These are phyloP conservation scores for Huiozyma sinensis DNA, from an alignment of 805 yeast genomes.

Conservation along the genomic window DNA sequence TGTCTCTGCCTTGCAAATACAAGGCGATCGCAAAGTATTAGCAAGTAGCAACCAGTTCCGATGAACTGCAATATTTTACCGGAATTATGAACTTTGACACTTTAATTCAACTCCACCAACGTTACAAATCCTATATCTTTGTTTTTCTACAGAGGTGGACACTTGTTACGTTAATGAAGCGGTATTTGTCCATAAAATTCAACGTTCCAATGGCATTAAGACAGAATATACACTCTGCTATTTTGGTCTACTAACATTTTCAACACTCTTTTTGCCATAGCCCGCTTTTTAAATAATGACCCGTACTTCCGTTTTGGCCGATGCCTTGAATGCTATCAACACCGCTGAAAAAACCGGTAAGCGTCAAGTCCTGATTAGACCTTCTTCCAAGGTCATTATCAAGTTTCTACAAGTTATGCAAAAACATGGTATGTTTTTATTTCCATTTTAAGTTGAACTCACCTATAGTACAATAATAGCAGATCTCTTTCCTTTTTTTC, in stretches of 20 bases:
- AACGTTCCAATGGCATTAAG: not conserved
- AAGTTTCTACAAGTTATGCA: constrained; percentile 94
- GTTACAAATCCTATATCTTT: not conserved
- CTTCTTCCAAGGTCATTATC: constrained; percentile 94
- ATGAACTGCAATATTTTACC: constrained; percentile 8
- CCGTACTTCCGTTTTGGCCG: constrained; percentile 96
- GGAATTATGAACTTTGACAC: constrained; percentile 10
- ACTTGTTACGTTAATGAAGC: not conserved
- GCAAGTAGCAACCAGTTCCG: constrained; percentile 3
- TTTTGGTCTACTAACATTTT: not conserved
- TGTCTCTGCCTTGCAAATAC: not conserved
- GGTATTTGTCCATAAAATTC: not conserved
- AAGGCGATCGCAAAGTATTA: no score
- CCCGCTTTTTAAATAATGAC: constrained; percentile 48
- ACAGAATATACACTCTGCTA: not conserved
- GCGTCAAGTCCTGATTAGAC: constrained; percentile 97
- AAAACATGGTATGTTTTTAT: constrained; percentile 60
- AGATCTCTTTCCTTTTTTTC: not conserved
- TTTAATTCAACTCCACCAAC: constrained; percentile 2
- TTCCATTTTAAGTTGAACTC: not conserved
- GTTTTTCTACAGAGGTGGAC: not conserved
- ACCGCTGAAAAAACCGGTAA: constrained; percentile 99
- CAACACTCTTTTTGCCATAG: no score
- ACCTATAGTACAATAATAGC: not conserved
- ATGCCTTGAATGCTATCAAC: constrained; percentile 94